Base-by-base conservation (phyloP, 2,329 filamentous ascomycete species). In the Orbilia quercus region DNA sequence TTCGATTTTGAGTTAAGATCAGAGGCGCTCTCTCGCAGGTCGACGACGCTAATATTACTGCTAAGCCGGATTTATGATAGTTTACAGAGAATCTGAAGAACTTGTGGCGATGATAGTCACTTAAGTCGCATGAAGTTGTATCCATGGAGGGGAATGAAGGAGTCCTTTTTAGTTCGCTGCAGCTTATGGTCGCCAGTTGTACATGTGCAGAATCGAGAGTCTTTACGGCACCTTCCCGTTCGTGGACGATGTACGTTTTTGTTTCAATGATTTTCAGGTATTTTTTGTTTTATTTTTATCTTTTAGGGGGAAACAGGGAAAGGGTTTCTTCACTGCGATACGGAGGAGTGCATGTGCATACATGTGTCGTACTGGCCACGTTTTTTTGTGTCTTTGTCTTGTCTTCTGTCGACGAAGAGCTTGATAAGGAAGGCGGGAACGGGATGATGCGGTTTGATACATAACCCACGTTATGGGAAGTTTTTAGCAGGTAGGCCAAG, bases 351-450 rank as follows among this genome's bases (percentile, higher is more conserved):
- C 20, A 28, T 25, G n/a, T n/a, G n/a, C n/a, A n/a, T n/a, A n/a
- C n/a, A n/a, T n/a, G n/a, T n/a, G 34, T 44, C n/a, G 36, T 42
- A 47, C 38, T n/a, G 28, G 25, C 53, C 67, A 72, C 67, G 36
- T 71, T 71, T 71, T 72, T 31, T 36, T 14, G 47, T 31, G 18
- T 14, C 51, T 54, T 59, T 38, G 67, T 31, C 66, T n/a, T n/a
- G n/a, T n/a, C n/a, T n/a, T n/a, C n/a, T n/a, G 22, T 63, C 34
- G 57, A 58, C 40, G 59, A 47, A 44, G n/a, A n/a, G n/a, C 67
- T 65, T 53, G 53, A 72, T 72, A 44, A 72, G 67, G 67, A 72
- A 72, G 67, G 66, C 66, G 66, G 55, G 59, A 72, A 64, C 67
- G 67, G 67, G 59, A 65, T 31, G 59, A 34, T 60, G 67, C 67